These are phyloP conservation scores for Achlya hypogyna DNA, from an alignment of 352 stramenopile species.

Conservation along the genomic window DNA sequence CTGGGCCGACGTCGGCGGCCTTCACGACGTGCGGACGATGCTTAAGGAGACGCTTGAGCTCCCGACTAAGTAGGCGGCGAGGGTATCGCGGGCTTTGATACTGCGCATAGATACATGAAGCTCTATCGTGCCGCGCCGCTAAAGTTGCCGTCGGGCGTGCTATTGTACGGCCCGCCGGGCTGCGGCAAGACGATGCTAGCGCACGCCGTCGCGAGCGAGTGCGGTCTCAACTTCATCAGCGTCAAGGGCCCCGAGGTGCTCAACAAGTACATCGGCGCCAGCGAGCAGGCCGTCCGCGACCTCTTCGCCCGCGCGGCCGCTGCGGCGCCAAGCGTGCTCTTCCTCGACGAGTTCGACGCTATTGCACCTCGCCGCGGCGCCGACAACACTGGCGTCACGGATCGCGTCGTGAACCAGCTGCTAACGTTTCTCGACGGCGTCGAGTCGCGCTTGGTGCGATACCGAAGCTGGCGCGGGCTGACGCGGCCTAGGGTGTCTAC, in stretches of 20 bases:
- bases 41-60: constrained; percentile 86
- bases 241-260: constrained; percentile 86
- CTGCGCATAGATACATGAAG: constrained; percentile 41
- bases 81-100: not conserved
- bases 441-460: constrained; percentile 69
- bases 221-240: constrained; percentile 83
- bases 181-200: constrained; percentile 86
- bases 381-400: constrained; percentile 93
- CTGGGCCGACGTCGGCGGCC: constrained; percentile 81
- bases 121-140: constrained; percentile 76
- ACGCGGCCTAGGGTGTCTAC: constrained; percentile 69
- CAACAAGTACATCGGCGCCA: constrained; percentile 88
- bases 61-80: constrained; percentile 34
- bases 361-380: constrained; percentile 89
- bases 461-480: constrained; percentile 5
- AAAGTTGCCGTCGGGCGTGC: constrained; percentile 73
- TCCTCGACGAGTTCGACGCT: constrained; percentile 91
- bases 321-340: constrained; percentile 70
- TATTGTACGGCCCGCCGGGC: constrained; percentile 85
- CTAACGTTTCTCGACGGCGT: constrained; percentile 97
- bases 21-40: constrained; percentile 66
- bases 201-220: constrained; percentile 81
- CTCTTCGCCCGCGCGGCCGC: constrained; percentile 69
- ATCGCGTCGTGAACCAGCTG: constrained; percentile 97
- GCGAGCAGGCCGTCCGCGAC: constrained; percentile 83